Percentiles rank a stretch among this genome's conserved stretches.
phyloP scores from a whole-genome alignment of 352 stramenopile species.

The Phytopythium montanum region DNA sequence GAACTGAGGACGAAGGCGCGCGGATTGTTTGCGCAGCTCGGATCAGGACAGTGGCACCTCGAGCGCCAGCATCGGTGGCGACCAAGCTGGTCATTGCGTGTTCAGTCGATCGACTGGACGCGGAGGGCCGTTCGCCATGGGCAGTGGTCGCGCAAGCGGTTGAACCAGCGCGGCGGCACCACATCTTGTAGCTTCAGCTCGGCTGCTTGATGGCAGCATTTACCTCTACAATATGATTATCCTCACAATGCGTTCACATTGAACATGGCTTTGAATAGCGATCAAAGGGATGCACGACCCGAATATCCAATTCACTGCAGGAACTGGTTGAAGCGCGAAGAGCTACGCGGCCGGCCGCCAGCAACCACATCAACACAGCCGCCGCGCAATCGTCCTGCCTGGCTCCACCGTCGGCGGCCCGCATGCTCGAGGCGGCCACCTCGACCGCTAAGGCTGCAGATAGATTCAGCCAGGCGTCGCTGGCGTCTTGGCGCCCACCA shows the following conservation, averaged over 20 bases:
- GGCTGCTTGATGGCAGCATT: too few species aligned
- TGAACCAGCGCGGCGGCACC: not conserved
- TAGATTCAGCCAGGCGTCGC: not conserved
- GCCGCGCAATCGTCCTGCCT: not conserved
- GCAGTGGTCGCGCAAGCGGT: not conserved
- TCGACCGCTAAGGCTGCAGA: not conserved
- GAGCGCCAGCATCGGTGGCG: not conserved
- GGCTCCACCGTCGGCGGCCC: not conserved
- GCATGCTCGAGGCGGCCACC: too few species aligned
- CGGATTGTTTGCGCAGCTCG: not conserved
- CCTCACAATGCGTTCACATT: too few species aligned
- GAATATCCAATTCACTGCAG: not conserved
- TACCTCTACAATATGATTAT: too few species aligned
- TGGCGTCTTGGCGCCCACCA: not conserved
- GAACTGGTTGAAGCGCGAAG: not conserved
- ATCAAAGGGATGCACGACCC: too few species aligned
- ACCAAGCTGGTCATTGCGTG: too few species aligned
- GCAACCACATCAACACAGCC: too few species aligned
- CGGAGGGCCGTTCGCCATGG: too few species aligned
- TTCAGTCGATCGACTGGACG: not conserved
- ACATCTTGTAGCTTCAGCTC: too few species aligned
- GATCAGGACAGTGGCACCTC: not conserved
- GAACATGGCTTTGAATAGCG: too few species aligned
- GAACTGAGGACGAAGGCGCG: not conserved
- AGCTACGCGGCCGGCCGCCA: not conserved